Percentiles rank a stretch among this genome's conserved stretches.
Conservation (phyloP, 441 rosid genomes). For the Omphalea diandra region DNA sequence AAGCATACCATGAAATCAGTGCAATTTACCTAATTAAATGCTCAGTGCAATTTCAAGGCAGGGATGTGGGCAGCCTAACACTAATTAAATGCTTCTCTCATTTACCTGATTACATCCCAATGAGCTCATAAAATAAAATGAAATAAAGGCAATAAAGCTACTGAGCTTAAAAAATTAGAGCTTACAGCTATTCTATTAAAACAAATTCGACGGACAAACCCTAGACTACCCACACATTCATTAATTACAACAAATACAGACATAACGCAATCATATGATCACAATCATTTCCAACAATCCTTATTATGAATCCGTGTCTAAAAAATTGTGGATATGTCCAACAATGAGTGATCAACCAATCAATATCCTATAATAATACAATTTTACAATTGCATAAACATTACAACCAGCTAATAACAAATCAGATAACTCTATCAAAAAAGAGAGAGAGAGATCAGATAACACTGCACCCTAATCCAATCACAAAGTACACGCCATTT, state of each 20-base stretch:
- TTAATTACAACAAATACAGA: background rate
- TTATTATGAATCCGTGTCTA: background rate
- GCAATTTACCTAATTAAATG: no score
- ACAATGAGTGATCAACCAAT: background rate
- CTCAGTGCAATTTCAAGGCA: no score
- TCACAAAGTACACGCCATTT: background rate
- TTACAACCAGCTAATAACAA: background rate
- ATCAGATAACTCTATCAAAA: background rate
- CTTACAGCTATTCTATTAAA: slow-evolving; percentile 2
- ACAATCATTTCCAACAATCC: background rate
- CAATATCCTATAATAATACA: background rate
- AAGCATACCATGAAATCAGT: no score
- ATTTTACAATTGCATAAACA: background rate
- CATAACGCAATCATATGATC: background rate
- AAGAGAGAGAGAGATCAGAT: no score
- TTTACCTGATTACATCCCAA: background rate
- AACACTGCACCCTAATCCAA: background rate
- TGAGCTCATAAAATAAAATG: background rate
- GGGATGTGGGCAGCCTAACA: no score
- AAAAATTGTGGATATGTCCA: background rate
- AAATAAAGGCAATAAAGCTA: background rate
- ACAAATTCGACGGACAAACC: background rate
- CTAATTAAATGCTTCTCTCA: no score
- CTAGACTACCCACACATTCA: background rate
- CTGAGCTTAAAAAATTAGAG: background rate